These are phyloP conservation scores for Leishmania arabica DNA, from an alignment of 208 protist genomes.

Conservation along the genomic window DNA sequence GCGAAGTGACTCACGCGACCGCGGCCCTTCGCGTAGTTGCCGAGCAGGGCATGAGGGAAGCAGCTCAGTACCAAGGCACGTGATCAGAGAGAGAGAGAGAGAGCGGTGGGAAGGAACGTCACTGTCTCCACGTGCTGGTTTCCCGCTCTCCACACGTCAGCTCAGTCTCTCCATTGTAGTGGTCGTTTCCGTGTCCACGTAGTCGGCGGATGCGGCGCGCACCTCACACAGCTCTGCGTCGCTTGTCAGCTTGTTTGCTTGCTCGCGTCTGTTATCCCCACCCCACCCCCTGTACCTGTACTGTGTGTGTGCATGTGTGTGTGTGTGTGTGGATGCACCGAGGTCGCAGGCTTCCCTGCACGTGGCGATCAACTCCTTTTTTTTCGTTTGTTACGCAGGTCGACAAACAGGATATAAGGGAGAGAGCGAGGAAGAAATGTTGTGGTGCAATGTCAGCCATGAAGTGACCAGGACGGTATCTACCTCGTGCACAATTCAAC, in stretches of 20 bases:
- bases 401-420: neutral
- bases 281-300: neutral
- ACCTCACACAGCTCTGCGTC: neutral
- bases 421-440: neutral
- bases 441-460: neutral
- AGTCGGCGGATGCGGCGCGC: neutral
- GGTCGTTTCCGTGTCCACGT: neutral
- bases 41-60: conserved; percentile 33
- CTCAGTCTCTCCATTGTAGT: neutral
- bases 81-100: too few species aligned
- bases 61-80: conserved; percentile 5
- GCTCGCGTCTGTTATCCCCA: neutral
- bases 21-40: conserved; percentile 41
- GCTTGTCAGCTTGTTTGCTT: neutral
- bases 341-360: neutral
- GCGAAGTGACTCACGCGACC: conserved; percentile 48
- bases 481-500: neutral
- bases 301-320: neutral
- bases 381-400: too few species aligned
- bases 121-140: neutral
- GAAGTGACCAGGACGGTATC: neutral
- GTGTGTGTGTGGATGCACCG: neutral
- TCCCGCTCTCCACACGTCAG: neutral
- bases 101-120: neutral
- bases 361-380: neutral